Evolutionary conservation across 805 yeast genomes (phyloP).

Genomic region (Ogataea henricii): DNA sequence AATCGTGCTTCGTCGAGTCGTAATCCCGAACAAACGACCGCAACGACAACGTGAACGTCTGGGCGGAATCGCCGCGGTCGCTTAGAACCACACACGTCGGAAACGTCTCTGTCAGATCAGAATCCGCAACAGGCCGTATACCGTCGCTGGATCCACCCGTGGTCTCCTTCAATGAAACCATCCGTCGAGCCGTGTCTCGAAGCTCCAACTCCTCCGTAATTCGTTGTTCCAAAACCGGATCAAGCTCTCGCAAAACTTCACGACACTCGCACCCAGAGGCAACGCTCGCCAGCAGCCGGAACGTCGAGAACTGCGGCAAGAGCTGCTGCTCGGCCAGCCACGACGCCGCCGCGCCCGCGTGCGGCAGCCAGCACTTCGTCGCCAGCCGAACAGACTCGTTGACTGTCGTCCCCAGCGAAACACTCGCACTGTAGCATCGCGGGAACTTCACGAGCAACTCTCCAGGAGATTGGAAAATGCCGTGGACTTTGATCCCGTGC

Average conservation of each 20-base stretch:
- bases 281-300: constrained; percentile 49
- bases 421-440: constrained; percentile 47
- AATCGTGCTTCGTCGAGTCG: constrained; percentile 17
- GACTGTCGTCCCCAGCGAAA: constrained; percentile 58
- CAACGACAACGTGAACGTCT: constrained; percentile 37
- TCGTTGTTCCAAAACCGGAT: constrained; percentile 37
- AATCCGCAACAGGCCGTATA: constrained; percentile 39
- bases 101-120: constrained; percentile 48
- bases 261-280: constrained; percentile 45
- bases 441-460: constrained; percentile 63
- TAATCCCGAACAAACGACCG: constrained; percentile 32
- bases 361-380: constrained; percentile 54
- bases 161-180: constrained; percentile 36
- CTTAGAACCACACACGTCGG: constrained; percentile 52
- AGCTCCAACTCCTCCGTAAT: constrained; percentile 44
- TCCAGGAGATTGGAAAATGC: constrained; percentile 60
- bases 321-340: constrained; percentile 53
- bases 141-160: neutral
- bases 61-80: constrained; percentile 30
- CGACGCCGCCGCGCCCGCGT: constrained; percentile 48
- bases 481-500: constrained; percentile 49
- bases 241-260: constrained; percentile 36
- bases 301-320: constrained; percentile 54
- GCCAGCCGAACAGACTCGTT: constrained; percentile 62
- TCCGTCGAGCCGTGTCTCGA: constrained; percentile 40